Percentiles rank a stretch among this genome's conserved stretches.
These are phyloP conservation scores for Nematocida sp. DNA, from an alignment of 371 early-diverging fungal species.

Conservation along the genomic window DNA sequence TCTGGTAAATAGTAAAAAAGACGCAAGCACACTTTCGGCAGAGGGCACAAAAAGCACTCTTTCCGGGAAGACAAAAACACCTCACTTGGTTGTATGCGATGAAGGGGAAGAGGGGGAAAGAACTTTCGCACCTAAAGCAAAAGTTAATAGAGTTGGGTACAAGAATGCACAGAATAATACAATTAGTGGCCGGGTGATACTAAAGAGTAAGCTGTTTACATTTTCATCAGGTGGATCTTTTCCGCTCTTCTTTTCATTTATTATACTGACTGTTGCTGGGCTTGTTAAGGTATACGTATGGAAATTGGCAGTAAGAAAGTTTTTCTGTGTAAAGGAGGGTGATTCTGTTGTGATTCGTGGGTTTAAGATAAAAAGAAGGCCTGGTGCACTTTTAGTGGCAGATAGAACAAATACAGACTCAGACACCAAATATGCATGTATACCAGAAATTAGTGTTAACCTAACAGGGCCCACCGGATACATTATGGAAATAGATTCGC, in stretches of 20 bases:
- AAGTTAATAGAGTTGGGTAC: slow-evolving; percentile 22
- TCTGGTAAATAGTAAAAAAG: neutral
- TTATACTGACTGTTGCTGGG: slow-evolving; percentile 43
- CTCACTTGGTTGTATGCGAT: neutral
- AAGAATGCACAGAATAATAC: slow-evolving; percentile 24
- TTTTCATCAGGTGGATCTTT: neutral
- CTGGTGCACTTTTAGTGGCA: slow-evolving; percentile 24
- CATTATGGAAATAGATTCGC: slow-evolving; percentile 19
- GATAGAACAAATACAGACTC: slow-evolving; percentile 63
- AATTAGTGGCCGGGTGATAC: slow-evolving; percentile 36
- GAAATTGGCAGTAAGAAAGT: slow-evolving; percentile 61
- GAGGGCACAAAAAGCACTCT: neutral
- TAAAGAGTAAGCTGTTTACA: slow-evolving; percentile 43
- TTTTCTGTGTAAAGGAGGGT: slow-evolving; percentile 61
- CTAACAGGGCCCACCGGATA: slow-evolving; percentile 3
- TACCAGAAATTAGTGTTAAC: slow-evolving; percentile 52
- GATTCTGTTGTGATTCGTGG: slow-evolving; percentile 57
- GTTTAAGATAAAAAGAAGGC: slow-evolving; percentile 56
- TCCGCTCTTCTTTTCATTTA: slow-evolving; percentile 59
- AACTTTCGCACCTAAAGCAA: slow-evolving; percentile 1
- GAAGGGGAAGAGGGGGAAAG: neutral
- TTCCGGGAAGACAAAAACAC: neutral
- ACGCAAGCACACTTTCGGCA: neutral
- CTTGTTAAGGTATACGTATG: slow-evolving; percentile 66
- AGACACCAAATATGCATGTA: slow-evolving; percentile 51